Conservation (phyloP, 176 grass and related monocot genomes). For the Aechmea fasciata region DNA sequence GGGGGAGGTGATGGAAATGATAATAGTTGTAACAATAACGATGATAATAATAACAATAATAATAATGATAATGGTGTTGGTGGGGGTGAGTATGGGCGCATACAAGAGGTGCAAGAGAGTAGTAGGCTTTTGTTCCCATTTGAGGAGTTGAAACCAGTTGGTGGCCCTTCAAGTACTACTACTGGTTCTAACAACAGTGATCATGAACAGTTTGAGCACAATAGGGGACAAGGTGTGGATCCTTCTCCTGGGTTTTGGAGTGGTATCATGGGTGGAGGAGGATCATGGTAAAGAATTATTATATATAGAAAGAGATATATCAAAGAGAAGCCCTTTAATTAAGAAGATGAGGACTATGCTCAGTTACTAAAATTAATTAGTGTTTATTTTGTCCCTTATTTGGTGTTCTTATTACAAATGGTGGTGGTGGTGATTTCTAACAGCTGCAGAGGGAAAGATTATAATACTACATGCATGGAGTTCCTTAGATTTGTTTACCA, state of each 20-base stretch:
- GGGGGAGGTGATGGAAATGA: conserved; percentile 22
- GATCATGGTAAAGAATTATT: background rate
- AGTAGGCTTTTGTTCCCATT: background rate
- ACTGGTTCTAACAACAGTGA: no score
- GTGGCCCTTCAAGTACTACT: background rate
- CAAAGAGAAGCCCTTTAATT: background rate
- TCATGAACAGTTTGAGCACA: conserved; percentile 20
- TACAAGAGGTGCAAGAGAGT: background rate
- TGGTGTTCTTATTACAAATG: background rate
- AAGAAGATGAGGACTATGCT: no score
- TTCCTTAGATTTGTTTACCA: background rate
- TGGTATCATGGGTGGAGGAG: conserved; percentile 42
- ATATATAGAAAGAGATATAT: background rate
- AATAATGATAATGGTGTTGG: background rate
- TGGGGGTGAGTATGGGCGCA: background rate
- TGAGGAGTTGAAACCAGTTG: background rate
- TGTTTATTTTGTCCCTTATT: background rate
- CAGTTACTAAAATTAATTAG: background rate
- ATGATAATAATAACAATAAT: background rate
- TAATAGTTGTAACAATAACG: no score
- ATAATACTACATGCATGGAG: background rate
- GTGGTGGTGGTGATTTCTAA: background rate
- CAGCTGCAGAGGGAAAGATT: background rate
- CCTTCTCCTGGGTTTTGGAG: conserved; percentile 37
- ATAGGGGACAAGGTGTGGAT: conserved; percentile 38